Conservation (phyloP, 805 yeast genomes). For the Zygosaccharomyces lentus region DNA sequence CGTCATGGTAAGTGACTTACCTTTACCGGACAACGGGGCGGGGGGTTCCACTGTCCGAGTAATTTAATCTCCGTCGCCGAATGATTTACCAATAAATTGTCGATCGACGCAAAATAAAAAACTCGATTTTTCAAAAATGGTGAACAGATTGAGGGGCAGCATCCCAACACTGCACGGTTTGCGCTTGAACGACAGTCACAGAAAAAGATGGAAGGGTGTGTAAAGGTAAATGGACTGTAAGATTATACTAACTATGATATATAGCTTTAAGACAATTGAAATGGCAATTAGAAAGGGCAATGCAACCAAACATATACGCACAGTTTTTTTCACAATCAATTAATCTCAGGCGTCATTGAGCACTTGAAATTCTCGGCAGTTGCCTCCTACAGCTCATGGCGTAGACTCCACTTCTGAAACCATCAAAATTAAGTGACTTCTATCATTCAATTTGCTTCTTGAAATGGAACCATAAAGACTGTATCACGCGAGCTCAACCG, state of each 20-base stretch:
- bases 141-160: neutral
- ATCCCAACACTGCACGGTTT: neutral
- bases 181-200: neutral
- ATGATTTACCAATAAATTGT: neutral
- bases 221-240: slow-evolving; percentile 2
- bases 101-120: neutral
- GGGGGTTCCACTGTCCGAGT: neutral
- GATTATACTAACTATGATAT: slow-evolving; percentile 6
- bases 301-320: neutral
- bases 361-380: slow-evolving; percentile 4
- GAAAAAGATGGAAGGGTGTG: neutral
- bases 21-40: neutral
- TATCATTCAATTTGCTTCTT: slow-evolving; percentile 15
- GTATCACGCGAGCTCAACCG: slow-evolving; percentile 4
- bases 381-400: slow-evolving; percentile 3
- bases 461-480: slow-evolving; percentile 1
- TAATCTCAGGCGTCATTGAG: slow-evolving; percentile 15
- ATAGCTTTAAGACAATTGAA: slow-evolving; percentile 4
- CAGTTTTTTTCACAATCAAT: slow-evolving; percentile 1
- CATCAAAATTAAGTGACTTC: slow-evolving; percentile 16
- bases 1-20: too few species aligned
- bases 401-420: slow-evolving; percentile 5
- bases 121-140: neutral
- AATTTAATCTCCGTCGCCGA: neutral
- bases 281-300: neutral